Evolutionary conservation across 2,329 filamentous ascomycete species (phyloP).

Genomic region (Chaetomium globosum): DNA sequence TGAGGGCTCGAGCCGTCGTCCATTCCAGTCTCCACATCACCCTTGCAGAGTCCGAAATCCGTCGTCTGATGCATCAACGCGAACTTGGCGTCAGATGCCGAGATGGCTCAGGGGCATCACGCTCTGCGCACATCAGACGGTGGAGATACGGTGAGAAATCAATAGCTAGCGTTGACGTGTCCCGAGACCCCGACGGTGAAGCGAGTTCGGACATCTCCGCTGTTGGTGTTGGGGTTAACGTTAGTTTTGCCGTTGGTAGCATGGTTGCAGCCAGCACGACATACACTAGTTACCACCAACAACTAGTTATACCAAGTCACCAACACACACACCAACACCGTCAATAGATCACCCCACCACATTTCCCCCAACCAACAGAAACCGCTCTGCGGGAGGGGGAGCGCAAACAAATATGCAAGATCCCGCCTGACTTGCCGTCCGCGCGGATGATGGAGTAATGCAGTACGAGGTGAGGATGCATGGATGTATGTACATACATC

Average conservation of each 20-base stretch:
- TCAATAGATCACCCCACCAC: not conserved
- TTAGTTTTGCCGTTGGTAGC: not conserved
- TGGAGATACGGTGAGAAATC: not conserved
- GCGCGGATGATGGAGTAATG: not conserved
- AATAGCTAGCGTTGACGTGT: not conserved
- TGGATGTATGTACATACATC: no score
- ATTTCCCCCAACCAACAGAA: not conserved
- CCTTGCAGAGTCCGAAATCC: not conserved
- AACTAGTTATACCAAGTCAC: not conserved
- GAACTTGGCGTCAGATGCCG: not conserved
- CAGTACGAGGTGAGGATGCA: no score
- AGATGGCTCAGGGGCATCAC: not conserved
- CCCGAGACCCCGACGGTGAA: not conserved
- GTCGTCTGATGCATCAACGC: not conserved
- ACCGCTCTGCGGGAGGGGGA: not conserved
- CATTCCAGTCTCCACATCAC: not conserved
- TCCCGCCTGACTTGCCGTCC: not conserved
- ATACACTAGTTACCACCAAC: not conserved
- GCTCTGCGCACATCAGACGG: not conserved
- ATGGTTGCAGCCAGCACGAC: not conserved
- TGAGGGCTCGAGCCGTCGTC: not conserved
- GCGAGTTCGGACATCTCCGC: not conserved
- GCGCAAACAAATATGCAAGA: slow-evolving; percentile 1
- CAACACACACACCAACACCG: not conserved
- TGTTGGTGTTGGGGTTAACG: not conserved